phyloP scores from a whole-genome alignment of 805 yeast species.

The Saccharomycopsis fodiens region DNA sequence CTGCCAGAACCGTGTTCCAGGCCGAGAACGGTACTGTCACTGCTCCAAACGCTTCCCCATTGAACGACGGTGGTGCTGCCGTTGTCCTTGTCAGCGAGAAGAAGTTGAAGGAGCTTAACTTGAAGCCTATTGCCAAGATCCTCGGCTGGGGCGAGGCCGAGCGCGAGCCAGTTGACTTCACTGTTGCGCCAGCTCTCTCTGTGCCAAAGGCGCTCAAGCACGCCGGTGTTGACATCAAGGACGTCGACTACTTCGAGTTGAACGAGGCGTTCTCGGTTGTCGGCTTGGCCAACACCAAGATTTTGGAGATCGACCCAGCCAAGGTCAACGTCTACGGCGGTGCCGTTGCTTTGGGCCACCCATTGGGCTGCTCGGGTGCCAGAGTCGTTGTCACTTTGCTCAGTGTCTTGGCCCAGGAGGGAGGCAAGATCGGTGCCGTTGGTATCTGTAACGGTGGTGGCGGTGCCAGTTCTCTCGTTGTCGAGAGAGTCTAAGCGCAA shows the following conservation, averaged over 20 bases:
- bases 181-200: slow-evolving; percentile 92
- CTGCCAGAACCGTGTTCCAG: slow-evolving; percentile 93
- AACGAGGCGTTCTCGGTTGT: slow-evolving; percentile 98
- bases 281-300: slow-evolving; percentile 80
- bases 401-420: slow-evolving; percentile 76
- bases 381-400: slow-evolving; percentile 83
- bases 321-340: slow-evolving; percentile 91
- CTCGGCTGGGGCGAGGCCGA: slow-evolving; percentile 99
- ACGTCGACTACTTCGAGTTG: slow-evolving; percentile 87
- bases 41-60: slow-evolving; percentile 93
- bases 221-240: slow-evolving; percentile 56
- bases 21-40: slow-evolving; percentile 93
- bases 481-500: slow-evolving; percentile 43
- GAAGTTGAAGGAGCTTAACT: slow-evolving; percentile 76
- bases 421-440: slow-evolving; percentile 85
- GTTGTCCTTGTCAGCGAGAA: slow-evolving; percentile 77
- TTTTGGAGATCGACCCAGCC: slow-evolving; percentile 50
- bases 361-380: slow-evolving; percentile 95
- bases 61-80: slow-evolving; percentile 98
- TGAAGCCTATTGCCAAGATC: slow-evolving; percentile 85
- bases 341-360: slow-evolving; percentile 93
- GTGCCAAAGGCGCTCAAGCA: slow-evolving; percentile 93
- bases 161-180: slow-evolving; percentile 88
- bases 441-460: slow-evolving; percentile 99
- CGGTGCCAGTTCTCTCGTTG: slow-evolving; percentile 90